phyloP scores from a whole-genome alignment of 768 basidiomycete species.

The Amanita rimosa region DNA sequence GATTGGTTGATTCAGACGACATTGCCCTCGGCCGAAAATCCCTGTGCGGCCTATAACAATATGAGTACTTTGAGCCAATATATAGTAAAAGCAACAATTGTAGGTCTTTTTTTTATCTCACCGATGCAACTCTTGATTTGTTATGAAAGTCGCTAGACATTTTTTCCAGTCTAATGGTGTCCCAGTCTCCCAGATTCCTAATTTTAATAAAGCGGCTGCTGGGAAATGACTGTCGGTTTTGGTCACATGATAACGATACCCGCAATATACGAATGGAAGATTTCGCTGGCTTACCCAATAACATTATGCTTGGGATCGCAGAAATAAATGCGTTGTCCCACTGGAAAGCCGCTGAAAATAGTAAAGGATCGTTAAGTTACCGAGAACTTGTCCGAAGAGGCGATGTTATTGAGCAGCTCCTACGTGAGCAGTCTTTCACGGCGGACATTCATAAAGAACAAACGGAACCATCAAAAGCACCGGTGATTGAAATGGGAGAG shows the following conservation, averaged over 20 bases:
- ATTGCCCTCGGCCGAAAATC: slow-evolving; percentile 52
- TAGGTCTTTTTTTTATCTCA: slow-evolving; percentile 25
- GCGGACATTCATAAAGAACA: slow-evolving; percentile 20
- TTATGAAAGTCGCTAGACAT: slow-evolving; percentile 63
- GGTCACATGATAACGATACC: slow-evolving; percentile 23
- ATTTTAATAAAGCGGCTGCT: slow-evolving; percentile 58
- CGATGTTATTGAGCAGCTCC: slow-evolving; percentile 55
- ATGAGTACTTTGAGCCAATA: slow-evolving; percentile 45
- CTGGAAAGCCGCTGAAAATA: slow-evolving; percentile 61
- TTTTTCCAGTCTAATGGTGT: slow-evolving; percentile 52
- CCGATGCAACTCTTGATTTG: slow-evolving; percentile 9
- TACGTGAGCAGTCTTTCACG: slow-evolving; percentile 32
- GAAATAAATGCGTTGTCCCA: slow-evolving; percentile 62
- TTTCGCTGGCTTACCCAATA: slow-evolving; percentile 71
- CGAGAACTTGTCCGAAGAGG: slow-evolving; percentile 69
- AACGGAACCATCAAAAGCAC: slow-evolving; percentile 17
- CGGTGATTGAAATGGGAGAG: slow-evolving; percentile 21
- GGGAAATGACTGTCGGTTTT: slow-evolving; percentile 36
- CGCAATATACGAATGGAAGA: slow-evolving; percentile 50
- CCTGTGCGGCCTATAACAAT: slow-evolving; percentile 41
- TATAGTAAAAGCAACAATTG: slow-evolving; percentile 62
- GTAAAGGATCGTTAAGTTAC: slow-evolving; percentile 57
- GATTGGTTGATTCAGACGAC: slow-evolving; percentile 70
- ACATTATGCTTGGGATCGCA: slow-evolving; percentile 63
- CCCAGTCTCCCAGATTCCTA: slow-evolving; percentile 54